Conservation (phyloP, 352 stramenopile genomes). For the Elongisporangium prolatum region DNA sequence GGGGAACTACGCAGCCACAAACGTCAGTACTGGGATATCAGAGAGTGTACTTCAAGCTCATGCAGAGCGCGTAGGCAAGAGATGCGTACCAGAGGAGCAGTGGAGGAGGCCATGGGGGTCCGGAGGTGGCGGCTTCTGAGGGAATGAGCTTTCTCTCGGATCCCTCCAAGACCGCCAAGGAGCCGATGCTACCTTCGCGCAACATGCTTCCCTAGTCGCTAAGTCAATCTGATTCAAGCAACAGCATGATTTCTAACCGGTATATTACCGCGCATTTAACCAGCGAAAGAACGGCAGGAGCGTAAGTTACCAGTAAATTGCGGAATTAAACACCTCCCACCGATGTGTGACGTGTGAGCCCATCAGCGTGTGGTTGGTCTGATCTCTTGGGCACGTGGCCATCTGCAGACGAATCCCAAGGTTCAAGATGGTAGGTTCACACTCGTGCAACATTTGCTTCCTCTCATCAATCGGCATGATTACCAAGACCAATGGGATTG, state of each 20-base stretch:
- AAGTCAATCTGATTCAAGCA: background rate
- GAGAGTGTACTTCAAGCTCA: background rate
- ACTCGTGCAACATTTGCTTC: background rate
- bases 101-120: background rate
- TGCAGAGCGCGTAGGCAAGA: conserved; percentile 4
- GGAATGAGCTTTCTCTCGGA: conserved; percentile 1
- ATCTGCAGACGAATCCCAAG: conserved; percentile 1
- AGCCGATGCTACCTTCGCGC: background rate
- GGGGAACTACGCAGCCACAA: conserved; percentile 11
- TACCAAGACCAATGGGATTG: background rate
- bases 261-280: background rate
- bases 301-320: background rate
- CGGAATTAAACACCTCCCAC: background rate
- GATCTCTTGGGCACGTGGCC: background rate
- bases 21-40: background rate
- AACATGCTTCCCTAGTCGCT: background rate
- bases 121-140: background rate
- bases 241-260: background rate
- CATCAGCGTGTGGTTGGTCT: background rate
- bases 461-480: background rate
- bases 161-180: conserved; percentile 1
- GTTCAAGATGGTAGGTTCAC: background rate
- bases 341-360: background rate
- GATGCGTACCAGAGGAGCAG: conserved; percentile 4
- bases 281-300: background rate